These are phyloP conservation scores for Hypocrella siamensis DNA, from an alignment of 2,329 filamentous ascomycete genomes.

Conservation along the genomic window DNA sequence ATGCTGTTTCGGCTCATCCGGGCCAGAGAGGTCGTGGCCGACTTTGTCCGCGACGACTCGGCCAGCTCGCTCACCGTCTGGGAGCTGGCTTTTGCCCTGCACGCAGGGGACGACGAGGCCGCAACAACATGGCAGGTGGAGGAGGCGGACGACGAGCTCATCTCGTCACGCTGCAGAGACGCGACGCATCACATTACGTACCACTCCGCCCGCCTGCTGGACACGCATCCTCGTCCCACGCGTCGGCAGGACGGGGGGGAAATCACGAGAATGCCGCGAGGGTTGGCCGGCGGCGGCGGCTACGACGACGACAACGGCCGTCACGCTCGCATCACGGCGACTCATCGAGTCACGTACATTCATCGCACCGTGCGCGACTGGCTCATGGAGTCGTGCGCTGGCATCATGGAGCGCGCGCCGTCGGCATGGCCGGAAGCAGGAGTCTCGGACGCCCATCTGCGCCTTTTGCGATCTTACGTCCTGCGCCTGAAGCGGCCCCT, in stretches of 20 bases:
- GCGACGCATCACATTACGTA: constrained; percentile 6
- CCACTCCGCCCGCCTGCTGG: constrained; percentile 12
- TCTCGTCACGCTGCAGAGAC: constrained; percentile 6
- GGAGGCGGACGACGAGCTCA: constrained; percentile 8
- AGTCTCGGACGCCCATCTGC: constrained; percentile 15
- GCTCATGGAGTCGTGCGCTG: constrained; percentile 10
- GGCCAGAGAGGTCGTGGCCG: constrained; percentile 15
- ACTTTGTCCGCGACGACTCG: constrained; percentile 16
- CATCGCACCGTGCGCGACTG: constrained; percentile 19
- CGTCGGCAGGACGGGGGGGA: too few species aligned
- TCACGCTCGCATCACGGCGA: neutral
- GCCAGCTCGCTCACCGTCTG: constrained; percentile 15
- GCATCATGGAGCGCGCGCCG: constrained; percentile 8
- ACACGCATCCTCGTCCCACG: constrained; percentile 7
- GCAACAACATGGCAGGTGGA: constrained; percentile 5
- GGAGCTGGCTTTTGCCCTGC: constrained; percentile 16
- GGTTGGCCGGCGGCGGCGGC: too few species aligned
- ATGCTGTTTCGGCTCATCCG: constrained; percentile 14
- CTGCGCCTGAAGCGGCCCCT: constrained; percentile 17
- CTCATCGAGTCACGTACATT: constrained; percentile 14
- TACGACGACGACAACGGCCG: constrained; percentile 6
- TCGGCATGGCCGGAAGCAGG: neutral
- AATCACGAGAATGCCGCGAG: too few species aligned
- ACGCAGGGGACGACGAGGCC: constrained; percentile 8
- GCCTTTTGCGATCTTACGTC: constrained; percentile 16